These are phyloP conservation scores for Beauveria varroae DNA, from an alignment of 2,329 filamentous ascomycete genomes.

Conservation along the genomic window DNA sequence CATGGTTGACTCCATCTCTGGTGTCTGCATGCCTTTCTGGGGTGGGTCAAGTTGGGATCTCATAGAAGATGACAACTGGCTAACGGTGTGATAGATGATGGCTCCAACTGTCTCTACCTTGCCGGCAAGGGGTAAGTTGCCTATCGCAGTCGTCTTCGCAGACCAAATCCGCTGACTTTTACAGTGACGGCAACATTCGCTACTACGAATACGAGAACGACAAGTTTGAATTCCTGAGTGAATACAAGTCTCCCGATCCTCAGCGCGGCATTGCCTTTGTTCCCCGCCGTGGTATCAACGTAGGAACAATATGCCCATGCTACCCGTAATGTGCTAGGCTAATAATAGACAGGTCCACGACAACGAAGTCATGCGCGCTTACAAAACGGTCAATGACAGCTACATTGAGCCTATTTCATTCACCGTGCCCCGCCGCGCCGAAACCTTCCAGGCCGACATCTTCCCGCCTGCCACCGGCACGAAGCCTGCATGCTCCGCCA, in stretches of 20 bases:
- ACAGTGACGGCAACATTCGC: constrained; percentile 84
- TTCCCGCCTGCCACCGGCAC: constrained; percentile 78
- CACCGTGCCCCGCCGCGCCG: constrained; percentile 86
- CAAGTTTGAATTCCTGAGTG: constrained; percentile 94
- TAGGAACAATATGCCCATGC: constrained; percentile 30
- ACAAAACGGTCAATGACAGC: constrained; percentile 91
- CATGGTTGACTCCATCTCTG: constrained; percentile 89
- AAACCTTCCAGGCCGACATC: constrained; percentile 95
- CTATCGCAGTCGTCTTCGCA: constrained; percentile 27
- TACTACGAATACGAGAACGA: constrained; percentile 99
- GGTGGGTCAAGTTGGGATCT: constrained; percentile 36
- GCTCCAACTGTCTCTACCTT: constrained; percentile 89
- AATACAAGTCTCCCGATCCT: constrained; percentile 94
- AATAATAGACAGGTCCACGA: constrained; percentile 63
- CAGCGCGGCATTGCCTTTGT: constrained; percentile 92
- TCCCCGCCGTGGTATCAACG: constrained; percentile 90
- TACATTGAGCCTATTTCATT: constrained; percentile 98
- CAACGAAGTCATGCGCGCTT: constrained; percentile 91
- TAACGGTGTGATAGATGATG: constrained; percentile 54
- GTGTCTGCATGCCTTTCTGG: constrained; percentile 99
- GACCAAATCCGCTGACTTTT: constrained; percentile 23
- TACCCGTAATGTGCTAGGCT: neutral
- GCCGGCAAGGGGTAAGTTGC: constrained; percentile 79
- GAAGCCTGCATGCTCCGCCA: constrained; percentile 70
- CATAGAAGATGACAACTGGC: neutral